Evolutionary conservation across 2,329 filamentous ascomycete genomes (phyloP).

Genomic region (Zalaria obscura): DNA sequence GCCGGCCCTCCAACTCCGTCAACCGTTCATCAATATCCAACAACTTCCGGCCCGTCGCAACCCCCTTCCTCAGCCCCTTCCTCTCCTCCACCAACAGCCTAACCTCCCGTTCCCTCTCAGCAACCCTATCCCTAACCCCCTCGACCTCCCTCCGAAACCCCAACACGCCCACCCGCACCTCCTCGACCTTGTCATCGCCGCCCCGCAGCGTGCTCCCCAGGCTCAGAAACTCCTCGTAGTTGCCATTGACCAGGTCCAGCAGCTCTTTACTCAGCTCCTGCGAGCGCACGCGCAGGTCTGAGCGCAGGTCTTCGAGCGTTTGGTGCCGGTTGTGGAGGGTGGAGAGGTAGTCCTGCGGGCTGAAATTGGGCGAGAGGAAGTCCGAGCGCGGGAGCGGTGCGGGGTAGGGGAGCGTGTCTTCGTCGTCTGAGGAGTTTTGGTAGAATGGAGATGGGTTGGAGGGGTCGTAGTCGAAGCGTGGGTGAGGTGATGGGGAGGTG

Average conservation of each 20-base stretch:
- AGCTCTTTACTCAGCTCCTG: constrained; percentile 72
- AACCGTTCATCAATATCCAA: constrained; percentile 54
- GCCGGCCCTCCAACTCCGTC: constrained; percentile 45
- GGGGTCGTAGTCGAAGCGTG: constrained; percentile 22
- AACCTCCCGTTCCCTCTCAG: constrained; percentile 49
- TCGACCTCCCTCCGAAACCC: constrained; percentile 75
- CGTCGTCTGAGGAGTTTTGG: constrained; percentile 25
- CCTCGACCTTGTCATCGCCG: constrained; percentile 83
- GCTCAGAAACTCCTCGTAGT: constrained; percentile 83
- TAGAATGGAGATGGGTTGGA: constrained; percentile 27
- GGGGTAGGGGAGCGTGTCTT: constrained; percentile 68
- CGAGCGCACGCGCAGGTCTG: constrained; percentile 70
- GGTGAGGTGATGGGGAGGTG: constrained; percentile 8
- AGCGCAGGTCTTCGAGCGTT: constrained; percentile 82
- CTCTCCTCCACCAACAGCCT: constrained; percentile 51
- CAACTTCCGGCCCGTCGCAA: constrained; percentile 48
- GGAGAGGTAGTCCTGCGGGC: constrained; percentile 69
- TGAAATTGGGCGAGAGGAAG: constrained; percentile 67
- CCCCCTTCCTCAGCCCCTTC: constrained; percentile 44
- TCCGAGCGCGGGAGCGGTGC: constrained; percentile 67
- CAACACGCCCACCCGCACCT: constrained; percentile 72
- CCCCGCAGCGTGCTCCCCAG: constrained; percentile 70
- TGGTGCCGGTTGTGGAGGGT: constrained; percentile 79
- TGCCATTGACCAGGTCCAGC: constrained; percentile 85
- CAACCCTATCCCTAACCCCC: constrained; percentile 53